Conservation (phyloP, 108 stramenopile species). For the Cyclotella atomus region DNA sequence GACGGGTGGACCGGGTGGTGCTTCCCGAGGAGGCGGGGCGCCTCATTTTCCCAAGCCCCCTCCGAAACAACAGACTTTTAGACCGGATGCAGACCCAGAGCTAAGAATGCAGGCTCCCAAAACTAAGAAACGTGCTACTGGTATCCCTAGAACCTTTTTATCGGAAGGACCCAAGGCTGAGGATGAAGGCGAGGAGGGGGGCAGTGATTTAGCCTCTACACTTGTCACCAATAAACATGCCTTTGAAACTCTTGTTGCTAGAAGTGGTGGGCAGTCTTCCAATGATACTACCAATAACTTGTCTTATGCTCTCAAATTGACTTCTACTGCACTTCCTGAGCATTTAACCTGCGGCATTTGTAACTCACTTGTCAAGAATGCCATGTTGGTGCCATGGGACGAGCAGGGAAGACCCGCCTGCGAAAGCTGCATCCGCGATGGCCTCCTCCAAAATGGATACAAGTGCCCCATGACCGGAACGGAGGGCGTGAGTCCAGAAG, state of each 20-base stretch:
- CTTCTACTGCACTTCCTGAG: slow-evolving; percentile 75
- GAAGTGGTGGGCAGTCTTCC: slow-evolving; percentile 81
- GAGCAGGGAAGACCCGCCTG: slow-evolving; percentile 77
- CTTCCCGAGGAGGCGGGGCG: slow-evolving; percentile 2
- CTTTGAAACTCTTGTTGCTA: slow-evolving; percentile 74
- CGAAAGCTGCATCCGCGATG: slow-evolving; percentile 85
- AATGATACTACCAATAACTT: slow-evolving; percentile 61
- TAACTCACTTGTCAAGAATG: slow-evolving; percentile 66
- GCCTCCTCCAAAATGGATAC: slow-evolving; percentile 76
- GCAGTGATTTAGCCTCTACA: slow-evolving; percentile 2
- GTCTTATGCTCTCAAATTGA: slow-evolving; percentile 82
- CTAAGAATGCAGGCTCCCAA: slow-evolving; percentile 67
- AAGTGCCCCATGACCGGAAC: slow-evolving; percentile 81
- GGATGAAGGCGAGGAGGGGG: background rate
- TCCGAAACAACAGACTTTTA: slow-evolving; percentile 16
- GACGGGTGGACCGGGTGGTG: slow-evolving; percentile 1
- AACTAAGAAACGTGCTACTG: slow-evolving; percentile 75
- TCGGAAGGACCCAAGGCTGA: slow-evolving; percentile 41
- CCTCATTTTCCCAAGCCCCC: slow-evolving; percentile 41
- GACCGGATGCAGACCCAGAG: slow-evolving; percentile 86
- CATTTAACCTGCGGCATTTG: slow-evolving; percentile 86
- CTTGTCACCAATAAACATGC: slow-evolving; percentile 74
- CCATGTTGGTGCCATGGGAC: slow-evolving; percentile 89
- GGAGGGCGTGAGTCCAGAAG: slow-evolving; percentile 87
- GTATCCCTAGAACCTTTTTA: slow-evolving; percentile 85